phyloP scores from a whole-genome alignment of 2,329 filamentous ascomycete genomes.

The Harringtonia aguacate region DNA sequence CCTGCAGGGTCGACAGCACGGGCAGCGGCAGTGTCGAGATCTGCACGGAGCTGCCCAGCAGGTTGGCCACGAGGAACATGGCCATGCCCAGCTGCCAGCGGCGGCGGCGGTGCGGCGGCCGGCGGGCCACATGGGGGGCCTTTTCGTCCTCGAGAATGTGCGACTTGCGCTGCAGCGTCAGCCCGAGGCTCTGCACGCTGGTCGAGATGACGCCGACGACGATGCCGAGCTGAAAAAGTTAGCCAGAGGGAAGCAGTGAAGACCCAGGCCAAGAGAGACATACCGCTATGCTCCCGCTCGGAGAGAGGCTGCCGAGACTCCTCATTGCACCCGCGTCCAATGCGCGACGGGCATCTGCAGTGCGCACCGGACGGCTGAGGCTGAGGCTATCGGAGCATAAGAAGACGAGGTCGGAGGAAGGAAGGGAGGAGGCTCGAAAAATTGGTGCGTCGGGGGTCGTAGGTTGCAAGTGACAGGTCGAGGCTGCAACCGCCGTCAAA shows the following conservation, averaged over 20 bases:
- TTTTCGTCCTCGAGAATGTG: constrained; percentile 98
- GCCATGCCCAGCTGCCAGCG: constrained; percentile 97
- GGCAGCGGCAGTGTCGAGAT: constrained; percentile 93
- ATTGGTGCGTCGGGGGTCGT: too few species aligned
- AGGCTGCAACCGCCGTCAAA: too few species aligned
- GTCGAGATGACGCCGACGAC: constrained; percentile 88
- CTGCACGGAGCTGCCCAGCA: constrained; percentile 91
- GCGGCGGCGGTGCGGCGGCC: constrained; percentile 80
- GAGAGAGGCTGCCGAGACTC: constrained; percentile 64
- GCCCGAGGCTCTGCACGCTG: constrained; percentile 84
- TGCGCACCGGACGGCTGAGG: too few species aligned
- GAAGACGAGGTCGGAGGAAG: too few species aligned
- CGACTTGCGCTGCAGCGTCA: constrained; percentile 95
- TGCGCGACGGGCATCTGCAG: constrained; percentile 21
- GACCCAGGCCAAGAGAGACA: constrained; percentile 19
- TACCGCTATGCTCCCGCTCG: constrained; percentile 68
- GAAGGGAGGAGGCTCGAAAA: too few species aligned
- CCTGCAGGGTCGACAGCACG: constrained; percentile 89
- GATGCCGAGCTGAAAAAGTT: constrained; percentile 62
- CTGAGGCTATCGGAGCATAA: too few species aligned
- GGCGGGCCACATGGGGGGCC: constrained; percentile 61
- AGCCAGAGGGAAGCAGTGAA: not conserved
- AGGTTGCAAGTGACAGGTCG: too few species aligned
- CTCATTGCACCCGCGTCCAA: constrained; percentile 46
- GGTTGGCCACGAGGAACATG: constrained; percentile 92